phyloP scores from a whole-genome alignment of 768 basidiomycete species.

The Russula sp. region DNA sequence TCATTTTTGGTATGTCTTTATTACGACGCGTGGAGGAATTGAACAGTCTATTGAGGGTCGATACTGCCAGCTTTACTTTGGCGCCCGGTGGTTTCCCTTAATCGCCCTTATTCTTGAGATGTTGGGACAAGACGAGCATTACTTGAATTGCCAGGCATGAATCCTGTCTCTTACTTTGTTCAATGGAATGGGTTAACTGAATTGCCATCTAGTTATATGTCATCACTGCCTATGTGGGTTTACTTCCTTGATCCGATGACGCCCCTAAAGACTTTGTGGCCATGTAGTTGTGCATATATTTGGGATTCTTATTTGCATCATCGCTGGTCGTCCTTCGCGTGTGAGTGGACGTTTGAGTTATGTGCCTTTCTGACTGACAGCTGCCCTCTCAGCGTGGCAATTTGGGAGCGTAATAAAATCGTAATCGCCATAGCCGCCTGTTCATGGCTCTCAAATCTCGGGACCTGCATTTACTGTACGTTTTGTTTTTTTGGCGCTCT shows the following conservation, averaged over 20 bases:
- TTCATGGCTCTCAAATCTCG: neutral
- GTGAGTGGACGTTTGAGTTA: neutral
- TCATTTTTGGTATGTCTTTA: slow-evolving; percentile 8
- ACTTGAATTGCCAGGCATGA: neutral
- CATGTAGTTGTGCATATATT: neutral
- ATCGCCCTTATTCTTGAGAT: neutral
- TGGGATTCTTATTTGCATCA: neutral
- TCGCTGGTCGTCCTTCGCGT: neutral
- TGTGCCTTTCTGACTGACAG: neutral
- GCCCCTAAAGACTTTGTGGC: neutral
- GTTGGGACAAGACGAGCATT: neutral
- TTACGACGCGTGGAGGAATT: neutral
- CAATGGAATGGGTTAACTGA: neutral
- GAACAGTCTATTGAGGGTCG: neutral
- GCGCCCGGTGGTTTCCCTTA: neutral
- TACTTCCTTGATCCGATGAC: neutral
- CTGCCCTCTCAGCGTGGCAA: neutral
- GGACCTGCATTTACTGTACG: neutral
- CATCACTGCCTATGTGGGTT: neutral
- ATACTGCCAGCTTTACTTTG: neutral
- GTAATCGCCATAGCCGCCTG: neutral
- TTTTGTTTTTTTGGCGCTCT: neutral
- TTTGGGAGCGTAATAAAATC: neutral
- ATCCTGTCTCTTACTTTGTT: neutral
- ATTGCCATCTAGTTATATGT: neutral